A percentile compares a stretch with the other conserved stretches of the same genome.
Conservation (phyloP, 176 grass and related monocot genomes). For the Musa schizocarpa region DNA sequence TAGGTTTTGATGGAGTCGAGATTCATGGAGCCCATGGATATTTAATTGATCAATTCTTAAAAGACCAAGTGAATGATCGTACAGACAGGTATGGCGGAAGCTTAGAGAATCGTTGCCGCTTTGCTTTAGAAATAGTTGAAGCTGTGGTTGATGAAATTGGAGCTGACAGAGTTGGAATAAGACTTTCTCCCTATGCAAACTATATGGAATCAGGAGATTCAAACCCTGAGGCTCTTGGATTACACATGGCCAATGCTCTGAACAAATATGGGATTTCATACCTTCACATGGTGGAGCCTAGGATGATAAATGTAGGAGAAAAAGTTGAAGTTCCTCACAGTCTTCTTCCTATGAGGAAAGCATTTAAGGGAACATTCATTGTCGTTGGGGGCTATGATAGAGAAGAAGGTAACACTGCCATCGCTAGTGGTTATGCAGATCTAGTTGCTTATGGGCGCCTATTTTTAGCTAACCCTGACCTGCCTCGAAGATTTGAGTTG, state of each 20-base stretch:
- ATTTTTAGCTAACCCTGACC: slow-evolving; percentile 71
- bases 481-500: slow-evolving; percentile 53
- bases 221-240: slow-evolving; percentile 41
- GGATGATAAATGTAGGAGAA: slow-evolving; percentile 33
- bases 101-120: slow-evolving; percentile 63
- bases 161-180: slow-evolving; percentile 59
- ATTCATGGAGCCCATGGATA: slow-evolving; percentile 73
- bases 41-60: slow-evolving; percentile 76
- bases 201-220: slow-evolving; percentile 47
- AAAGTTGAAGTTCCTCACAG: slow-evolving; percentile 33
- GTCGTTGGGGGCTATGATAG: slow-evolving; percentile 40
- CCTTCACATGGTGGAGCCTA: slow-evolving; percentile 58
- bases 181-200: slow-evolving; percentile 52
- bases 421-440: slow-evolving; percentile 46
- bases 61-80: slow-evolving; percentile 62
- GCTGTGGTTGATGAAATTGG: slow-evolving; percentile 58
- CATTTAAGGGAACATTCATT: slow-evolving; percentile 52
- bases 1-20: slow-evolving; percentile 89
- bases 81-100: slow-evolving; percentile 56
- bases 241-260: slow-evolving; percentile 54
- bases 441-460: slow-evolving; percentile 58
- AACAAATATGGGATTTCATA: slow-evolving; percentile 52
- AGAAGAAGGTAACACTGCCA: slow-evolving; percentile 49
- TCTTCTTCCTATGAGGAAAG: slow-evolving; percentile 47
- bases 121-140: slow-evolving; percentile 55